Conservation (phyloP, 164 flowering plant genomes). For the Chimonanthus praecox region DNA sequence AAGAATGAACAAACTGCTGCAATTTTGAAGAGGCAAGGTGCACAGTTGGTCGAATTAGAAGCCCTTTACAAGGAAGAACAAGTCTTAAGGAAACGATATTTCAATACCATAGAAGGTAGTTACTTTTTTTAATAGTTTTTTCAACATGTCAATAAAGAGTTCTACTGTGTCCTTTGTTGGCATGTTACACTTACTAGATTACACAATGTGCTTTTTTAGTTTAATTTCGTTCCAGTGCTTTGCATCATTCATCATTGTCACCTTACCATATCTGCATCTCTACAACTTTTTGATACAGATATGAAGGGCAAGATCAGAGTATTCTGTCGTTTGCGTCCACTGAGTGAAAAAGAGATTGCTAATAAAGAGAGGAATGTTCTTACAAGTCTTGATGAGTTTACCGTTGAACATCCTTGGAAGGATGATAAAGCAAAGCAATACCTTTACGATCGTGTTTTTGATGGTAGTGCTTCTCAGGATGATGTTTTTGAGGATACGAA, state of each 20-base stretch:
- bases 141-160: not conserved
- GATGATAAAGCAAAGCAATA: slow-evolving; percentile 86
- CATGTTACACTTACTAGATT: not conserved
- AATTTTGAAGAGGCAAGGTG: slow-evolving; percentile 90
- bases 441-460: slow-evolving; percentile 84
- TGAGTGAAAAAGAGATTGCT: slow-evolving; percentile 61
- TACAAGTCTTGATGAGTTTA: slow-evolving; percentile 67
- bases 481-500: slow-evolving; percentile 92
- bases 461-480: slow-evolving; percentile 72
- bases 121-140: not conserved
- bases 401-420: slow-evolving; percentile 91
- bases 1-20: slow-evolving; percentile 97
- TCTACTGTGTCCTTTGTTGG: not conserved
- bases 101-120: slow-evolving; percentile 91
- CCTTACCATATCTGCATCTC: not conserved
- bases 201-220: not conserved
- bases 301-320: slow-evolving; percentile 99
- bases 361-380: slow-evolving; percentile 56
- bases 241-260: not conserved
- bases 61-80: slow-evolving; percentile 90
- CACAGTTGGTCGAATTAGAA: slow-evolving; percentile 83
- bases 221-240: not conserved
- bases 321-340: slow-evolving; percentile 82
- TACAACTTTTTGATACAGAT: slow-evolving; percentile 35
- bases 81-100: slow-evolving; percentile 79